Base-by-base conservation (phyloP, 306 rosid species). In the Dryas drummondii region DNA sequence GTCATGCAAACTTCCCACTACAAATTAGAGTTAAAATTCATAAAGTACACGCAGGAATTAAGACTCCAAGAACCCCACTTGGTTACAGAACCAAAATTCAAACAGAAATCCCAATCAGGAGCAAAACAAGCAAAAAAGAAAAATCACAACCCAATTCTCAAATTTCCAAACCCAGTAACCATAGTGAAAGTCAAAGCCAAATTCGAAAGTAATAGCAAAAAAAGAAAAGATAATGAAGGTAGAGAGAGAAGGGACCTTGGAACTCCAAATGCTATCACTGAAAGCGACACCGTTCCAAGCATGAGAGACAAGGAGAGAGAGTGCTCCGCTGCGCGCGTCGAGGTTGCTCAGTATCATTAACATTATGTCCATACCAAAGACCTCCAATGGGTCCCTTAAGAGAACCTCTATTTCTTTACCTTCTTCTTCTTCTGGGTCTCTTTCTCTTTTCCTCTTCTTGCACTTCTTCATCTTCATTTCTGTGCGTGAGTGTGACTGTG, bases 321-420 rank as follows among this genome's bases (percentile, higher is more conserved):
- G 85, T 54, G 80, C 87, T 74, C 81, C 81, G 79, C 85, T 86
- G 80, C 82, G 84, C 59, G 89, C 84, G 70, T 86, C 84, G 54
- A 82, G 81, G 70, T 70, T 63, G 72, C 70, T 14, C 9, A 83
- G 72, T 44, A 86, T 78, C 61, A 19, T 45, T 71, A 37, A n/a
- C 71, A 86, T 74, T 10, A 80, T 64, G 44, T 82, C 87, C 55
- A 22, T 5, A 51, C 79, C 89, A 1, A 86, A 71, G 26, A 83
- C 79, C 78, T 66, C 67, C 44, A 80, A 26, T 54, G 87, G 89
- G 65, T 86, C 87, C 69, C 72, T 49, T 47, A n/a, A 13, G 6
- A 49, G 49, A 11, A 17, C 57, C 42, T 54, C 63, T 17, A 4
- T 12, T 19, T 5, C 63, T 48, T 63, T 69, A 19, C 49, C 62